Evolutionary conservation across 768 basidiomycete genomes (phyloP).

Genomic region (Crepidotus variabilis): DNA sequence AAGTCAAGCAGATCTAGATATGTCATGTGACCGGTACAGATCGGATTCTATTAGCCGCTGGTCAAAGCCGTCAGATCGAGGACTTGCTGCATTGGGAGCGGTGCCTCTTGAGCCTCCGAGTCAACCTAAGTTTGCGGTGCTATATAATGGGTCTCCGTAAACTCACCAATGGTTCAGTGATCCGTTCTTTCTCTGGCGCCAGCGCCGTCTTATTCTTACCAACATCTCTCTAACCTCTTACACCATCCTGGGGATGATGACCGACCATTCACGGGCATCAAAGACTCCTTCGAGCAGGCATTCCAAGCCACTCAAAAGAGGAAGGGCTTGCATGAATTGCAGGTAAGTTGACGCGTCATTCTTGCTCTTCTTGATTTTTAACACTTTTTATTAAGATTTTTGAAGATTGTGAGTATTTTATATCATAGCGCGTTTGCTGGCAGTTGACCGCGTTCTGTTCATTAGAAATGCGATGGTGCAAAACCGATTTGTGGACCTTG

Average conservation of each 20-base stretch:
- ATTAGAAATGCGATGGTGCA: constrained; percentile 60
- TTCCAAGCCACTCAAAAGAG: constrained; percentile 45
- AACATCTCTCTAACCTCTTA: constrained; percentile 12
- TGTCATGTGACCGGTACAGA: background rate
- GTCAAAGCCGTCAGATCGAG: constrained; percentile 1
- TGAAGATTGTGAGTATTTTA: constrained; percentile 43
- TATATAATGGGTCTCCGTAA: constrained; percentile 32
- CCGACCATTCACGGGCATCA: constrained; percentile 30
- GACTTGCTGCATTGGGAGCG: background rate
- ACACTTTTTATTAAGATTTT: constrained; percentile 28
- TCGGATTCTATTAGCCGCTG: background rate
- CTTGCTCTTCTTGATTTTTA: background rate
- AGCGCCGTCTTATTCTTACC: constrained; percentile 11
- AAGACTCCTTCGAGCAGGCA: constrained; percentile 25
- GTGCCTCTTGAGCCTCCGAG: constrained; percentile 9
- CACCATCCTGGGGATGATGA: constrained; percentile 34
- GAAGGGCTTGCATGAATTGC: constrained; percentile 54
- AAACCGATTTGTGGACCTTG: constrained; percentile 68
- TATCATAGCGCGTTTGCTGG: background rate
- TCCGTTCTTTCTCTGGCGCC: constrained; percentile 27
- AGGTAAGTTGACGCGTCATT: constrained; percentile 27
- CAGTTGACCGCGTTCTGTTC: constrained; percentile 4
- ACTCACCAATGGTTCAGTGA: constrained; percentile 26
- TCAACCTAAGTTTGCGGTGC: constrained; percentile 8
- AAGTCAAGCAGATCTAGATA: background rate